Conservation (phyloP, 768 basidiomycete species). For the Mycena galericulata region DNA sequence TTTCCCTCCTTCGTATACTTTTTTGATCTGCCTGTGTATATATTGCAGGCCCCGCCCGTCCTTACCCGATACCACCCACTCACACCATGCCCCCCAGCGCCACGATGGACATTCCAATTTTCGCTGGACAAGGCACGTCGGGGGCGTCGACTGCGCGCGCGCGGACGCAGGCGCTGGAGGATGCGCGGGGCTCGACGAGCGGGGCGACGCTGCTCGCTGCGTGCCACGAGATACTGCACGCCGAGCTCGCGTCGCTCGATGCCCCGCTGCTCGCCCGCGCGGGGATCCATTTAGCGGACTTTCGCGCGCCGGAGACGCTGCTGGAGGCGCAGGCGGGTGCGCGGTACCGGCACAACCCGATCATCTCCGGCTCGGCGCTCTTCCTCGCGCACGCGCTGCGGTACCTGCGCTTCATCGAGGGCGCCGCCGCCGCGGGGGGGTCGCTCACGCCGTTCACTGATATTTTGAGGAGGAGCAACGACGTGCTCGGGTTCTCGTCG, state of each 20-base stretch:
- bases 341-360: conserved; percentile 57
- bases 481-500: conserved; percentile 60
- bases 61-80: too few species aligned
- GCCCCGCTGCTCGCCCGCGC: conserved; percentile 46
- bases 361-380: conserved; percentile 61
- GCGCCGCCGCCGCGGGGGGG: conserved; percentile 10
- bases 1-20: too few species aligned
- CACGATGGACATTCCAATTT: conserved; percentile 58
- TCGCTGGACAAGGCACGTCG: conserved; percentile 67
- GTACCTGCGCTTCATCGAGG: conserved; percentile 60
- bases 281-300: conserved; percentile 59
- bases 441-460: conserved; percentile 42
- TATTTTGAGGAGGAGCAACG: conserved; percentile 43
- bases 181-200: conserved; percentile 54
- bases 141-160: conserved; percentile 46
- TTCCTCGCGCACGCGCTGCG: conserved; percentile 65
- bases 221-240: conserved; percentile 62
- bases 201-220: conserved; percentile 61
- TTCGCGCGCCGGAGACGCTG: conserved; percentile 52
- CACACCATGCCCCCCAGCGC: not conserved
- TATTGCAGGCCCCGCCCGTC: too few species aligned
- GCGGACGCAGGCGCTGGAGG: conserved; percentile 57
- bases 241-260: conserved; percentile 62
- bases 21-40: too few species aligned
- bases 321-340: conserved; percentile 49